These are phyloP conservation scores for Talaromyces sp. DNA, from an alignment of 2,329 filamentous ascomycete genomes.

Conservation along the genomic window DNA sequence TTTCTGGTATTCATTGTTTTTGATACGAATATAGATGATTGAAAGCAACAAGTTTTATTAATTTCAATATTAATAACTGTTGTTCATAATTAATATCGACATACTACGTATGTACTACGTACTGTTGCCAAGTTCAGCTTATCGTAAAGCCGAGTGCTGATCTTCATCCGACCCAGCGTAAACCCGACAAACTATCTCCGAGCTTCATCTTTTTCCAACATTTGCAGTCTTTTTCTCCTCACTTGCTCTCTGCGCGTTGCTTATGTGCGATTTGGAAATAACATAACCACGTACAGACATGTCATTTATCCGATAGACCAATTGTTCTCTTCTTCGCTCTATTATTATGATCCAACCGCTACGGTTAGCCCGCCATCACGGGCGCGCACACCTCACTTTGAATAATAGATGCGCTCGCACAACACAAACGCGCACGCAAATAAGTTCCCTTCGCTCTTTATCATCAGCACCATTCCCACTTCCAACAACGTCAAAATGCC, in stretches of 20 bases:
- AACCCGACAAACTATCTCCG: background rate
- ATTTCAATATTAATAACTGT: background rate
- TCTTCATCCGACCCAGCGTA: background rate
- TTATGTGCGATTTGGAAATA: background rate
- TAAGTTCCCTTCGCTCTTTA: background rate
- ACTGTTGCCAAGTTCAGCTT: background rate
- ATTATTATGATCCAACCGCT: background rate
- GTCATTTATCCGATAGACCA: background rate
- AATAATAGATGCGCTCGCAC: background rate
- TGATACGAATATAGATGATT: background rate
- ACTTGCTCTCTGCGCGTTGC: background rate
- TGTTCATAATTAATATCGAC: background rate
- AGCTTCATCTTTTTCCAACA: background rate
- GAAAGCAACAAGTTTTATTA: background rate
- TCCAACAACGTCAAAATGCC: conserved; percentile 55
- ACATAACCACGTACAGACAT: background rate
- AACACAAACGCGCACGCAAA: background rate
- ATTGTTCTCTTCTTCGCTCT: background rate
- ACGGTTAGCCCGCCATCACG: background rate
- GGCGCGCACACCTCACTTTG: background rate
- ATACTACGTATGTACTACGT: background rate
- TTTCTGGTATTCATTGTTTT: background rate
- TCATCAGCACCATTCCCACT: conserved; percentile 26
- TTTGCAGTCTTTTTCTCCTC: background rate
- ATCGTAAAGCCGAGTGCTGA: background rate